Conservation (phyloP, 1,139 yeast genomes). For the Diutina sp. region DNA sequence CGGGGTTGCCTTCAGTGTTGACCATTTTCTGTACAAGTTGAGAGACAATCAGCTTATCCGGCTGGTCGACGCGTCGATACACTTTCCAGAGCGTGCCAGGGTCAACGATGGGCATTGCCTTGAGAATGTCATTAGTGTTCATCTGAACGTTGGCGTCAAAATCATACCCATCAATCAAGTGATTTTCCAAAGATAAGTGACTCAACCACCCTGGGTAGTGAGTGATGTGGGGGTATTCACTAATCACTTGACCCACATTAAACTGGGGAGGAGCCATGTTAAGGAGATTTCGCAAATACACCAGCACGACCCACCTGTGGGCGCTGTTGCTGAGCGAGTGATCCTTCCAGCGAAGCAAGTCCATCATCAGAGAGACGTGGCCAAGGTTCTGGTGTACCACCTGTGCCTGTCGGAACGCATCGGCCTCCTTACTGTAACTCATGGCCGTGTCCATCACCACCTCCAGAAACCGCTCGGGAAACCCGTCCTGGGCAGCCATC, state of each 20-base stretch:
- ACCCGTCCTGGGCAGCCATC: neutral
- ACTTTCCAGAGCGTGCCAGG: neutral
- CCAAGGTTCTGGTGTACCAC: neutral
- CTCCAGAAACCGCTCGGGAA: conserved; percentile 1
- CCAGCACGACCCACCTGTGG: neutral
- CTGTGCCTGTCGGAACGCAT: neutral
- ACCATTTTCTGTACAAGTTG: neutral
- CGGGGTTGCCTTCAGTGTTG: neutral
- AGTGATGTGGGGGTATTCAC: neutral
- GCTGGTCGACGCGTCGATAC: neutral
- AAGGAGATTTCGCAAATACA: neutral
- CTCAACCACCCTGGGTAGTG: neutral
- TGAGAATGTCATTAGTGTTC: neutral
- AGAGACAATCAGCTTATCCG: neutral
- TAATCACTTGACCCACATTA: neutral
- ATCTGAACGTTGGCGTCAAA: neutral
- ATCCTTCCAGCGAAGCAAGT: neutral
- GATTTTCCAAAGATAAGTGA: neutral
- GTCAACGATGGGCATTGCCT: neutral
- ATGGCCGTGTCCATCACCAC: neutral
- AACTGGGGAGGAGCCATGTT: neutral
- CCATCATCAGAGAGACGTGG: neutral
- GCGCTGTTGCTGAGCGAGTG: neutral
- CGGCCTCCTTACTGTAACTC: neutral
- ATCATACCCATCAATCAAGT: neutral